Evolutionary conservation across 2,329 filamentous ascomycete genomes (phyloP).

Genomic region (Orbilia quercus): DNA sequence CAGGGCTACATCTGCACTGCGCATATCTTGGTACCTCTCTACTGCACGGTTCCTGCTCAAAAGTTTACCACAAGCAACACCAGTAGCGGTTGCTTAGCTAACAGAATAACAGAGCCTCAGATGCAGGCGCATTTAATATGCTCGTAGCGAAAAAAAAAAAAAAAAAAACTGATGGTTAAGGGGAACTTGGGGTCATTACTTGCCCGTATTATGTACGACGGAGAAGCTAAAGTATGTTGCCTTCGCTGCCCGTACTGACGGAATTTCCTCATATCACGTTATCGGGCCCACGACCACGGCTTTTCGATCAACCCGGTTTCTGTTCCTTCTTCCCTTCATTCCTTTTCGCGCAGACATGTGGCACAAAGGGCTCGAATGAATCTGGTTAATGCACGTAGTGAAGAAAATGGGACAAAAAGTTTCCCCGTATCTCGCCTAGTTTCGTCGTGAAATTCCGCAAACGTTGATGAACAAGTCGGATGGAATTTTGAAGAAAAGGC

Average conservation of each 20-base stretch:
- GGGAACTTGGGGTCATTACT: background rate
- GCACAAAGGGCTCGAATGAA: constrained; percentile 27
- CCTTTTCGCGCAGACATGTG: constrained; percentile 36
- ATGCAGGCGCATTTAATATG: too few relatives aligned
- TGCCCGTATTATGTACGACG: background rate
- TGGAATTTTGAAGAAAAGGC: constrained; percentile 15
- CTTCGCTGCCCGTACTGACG: constrained; percentile 48
- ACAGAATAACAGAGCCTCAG: too few relatives aligned
- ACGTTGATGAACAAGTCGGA: constrained; percentile 19
- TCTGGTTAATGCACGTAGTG: background rate
- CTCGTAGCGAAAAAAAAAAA: background rate
- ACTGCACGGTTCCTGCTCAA: too few relatives aligned
- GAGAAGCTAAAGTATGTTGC: constrained; percentile 17
- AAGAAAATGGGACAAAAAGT: background rate
- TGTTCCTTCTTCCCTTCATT: constrained; percentile 6
- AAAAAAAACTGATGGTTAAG: background rate
- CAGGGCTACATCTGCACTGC: too few relatives aligned
- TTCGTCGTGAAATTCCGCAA: background rate
- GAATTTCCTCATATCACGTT: constrained; percentile 44
- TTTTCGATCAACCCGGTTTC: too few relatives aligned
- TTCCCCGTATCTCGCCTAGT: background rate
- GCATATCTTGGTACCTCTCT: too few relatives aligned
- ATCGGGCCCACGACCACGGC: constrained; percentile 4
- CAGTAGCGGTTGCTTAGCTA: too few relatives aligned
- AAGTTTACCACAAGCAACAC: too few relatives aligned